phyloP scores from a whole-genome alignment of 2,329 filamentous ascomycete species.

The Hymenoscyphus linearis region DNA sequence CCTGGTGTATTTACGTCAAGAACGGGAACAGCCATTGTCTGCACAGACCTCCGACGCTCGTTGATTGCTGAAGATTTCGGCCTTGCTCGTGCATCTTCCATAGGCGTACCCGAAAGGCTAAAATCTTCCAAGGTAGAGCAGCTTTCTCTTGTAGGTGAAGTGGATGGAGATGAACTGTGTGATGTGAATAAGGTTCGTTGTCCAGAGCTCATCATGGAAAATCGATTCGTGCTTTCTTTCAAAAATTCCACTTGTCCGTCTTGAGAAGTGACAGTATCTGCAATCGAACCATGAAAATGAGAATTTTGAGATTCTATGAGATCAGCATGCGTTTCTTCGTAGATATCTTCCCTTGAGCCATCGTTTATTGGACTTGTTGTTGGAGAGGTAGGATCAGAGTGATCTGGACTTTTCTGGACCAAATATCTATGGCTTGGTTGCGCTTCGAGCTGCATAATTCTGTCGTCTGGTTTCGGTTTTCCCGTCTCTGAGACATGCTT shows the following conservation, averaged over 20 bases:
- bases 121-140: constrained; percentile 36
- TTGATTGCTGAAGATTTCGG: constrained; percentile 27
- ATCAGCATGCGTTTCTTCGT: background rate
- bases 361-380: constrained; percentile 13
- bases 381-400: constrained; percentile 21
- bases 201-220: constrained; percentile 56
- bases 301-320: background rate
- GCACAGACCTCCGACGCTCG: constrained; percentile 30
- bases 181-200: constrained; percentile 57
- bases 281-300: constrained; percentile 40
- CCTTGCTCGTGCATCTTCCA: constrained; percentile 20
- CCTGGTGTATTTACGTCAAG: constrained; percentile 16
- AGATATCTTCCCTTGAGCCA: constrained; percentile 10
- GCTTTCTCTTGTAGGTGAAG: constrained; percentile 50
- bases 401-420: constrained; percentile 21
- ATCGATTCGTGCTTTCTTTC: constrained; percentile 50
- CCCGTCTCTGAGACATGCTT: constrained; percentile 57
- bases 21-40: constrained; percentile 20
- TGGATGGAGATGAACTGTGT: constrained; percentile 50
- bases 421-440: constrained; percentile 28
- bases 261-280: constrained; percentile 52
- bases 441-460: constrained; percentile 22
- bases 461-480: constrained; percentile 41
- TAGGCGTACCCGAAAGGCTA: constrained; percentile 9
- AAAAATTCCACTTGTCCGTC: constrained; percentile 54